These are phyloP conservation scores for Trichosanthes truncata DNA, from an alignment of 306 rosid genomes.

Conservation along the genomic window DNA sequence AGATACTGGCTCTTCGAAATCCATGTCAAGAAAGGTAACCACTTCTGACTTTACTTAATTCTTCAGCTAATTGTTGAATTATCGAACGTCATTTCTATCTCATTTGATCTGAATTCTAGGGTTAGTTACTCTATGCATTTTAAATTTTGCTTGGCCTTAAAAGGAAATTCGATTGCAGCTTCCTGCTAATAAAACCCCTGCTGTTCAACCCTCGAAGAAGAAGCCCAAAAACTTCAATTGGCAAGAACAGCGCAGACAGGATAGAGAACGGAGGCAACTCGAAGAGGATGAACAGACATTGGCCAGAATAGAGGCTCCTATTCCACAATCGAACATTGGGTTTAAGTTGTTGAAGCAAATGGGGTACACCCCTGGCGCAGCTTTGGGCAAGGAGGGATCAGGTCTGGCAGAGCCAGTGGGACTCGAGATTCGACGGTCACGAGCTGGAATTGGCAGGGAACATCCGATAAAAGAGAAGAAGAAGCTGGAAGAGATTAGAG, in stretches of 20 bases:
- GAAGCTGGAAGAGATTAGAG: conserved; percentile 40
- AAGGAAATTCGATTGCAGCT: conserved; percentile 17
- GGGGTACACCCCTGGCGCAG: conserved; percentile 79
- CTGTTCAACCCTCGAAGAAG: conserved; percentile 37
- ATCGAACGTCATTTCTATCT: not conserved
- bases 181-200: conserved; percentile 21
- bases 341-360: conserved; percentile 77
- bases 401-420: conserved; percentile 80
- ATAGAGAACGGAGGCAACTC: conserved; percentile 57
- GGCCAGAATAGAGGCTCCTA: conserved; percentile 70
- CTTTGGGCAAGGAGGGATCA: conserved; percentile 68
- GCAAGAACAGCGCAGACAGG: conserved; percentile 66
- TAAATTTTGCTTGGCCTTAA: not conserved
- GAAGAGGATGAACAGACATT: conserved; percentile 75
- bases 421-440: conserved; percentile 65
- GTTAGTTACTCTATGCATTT: not conserved
- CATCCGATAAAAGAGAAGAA: conserved; percentile 64
- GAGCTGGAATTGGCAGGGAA: conserved; percentile 81
- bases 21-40: conserved; percentile 33
- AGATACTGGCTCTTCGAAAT: conserved; percentile 21
- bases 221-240: conserved; percentile 38
- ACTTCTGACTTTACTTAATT: not conserved
- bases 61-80: not conserved
- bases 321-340: conserved; percentile 87
- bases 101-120: not conserved